phyloP scores from a whole-genome alignment of 2,329 filamentous ascomycete species.

The Hypocrella siamensis region DNA sequence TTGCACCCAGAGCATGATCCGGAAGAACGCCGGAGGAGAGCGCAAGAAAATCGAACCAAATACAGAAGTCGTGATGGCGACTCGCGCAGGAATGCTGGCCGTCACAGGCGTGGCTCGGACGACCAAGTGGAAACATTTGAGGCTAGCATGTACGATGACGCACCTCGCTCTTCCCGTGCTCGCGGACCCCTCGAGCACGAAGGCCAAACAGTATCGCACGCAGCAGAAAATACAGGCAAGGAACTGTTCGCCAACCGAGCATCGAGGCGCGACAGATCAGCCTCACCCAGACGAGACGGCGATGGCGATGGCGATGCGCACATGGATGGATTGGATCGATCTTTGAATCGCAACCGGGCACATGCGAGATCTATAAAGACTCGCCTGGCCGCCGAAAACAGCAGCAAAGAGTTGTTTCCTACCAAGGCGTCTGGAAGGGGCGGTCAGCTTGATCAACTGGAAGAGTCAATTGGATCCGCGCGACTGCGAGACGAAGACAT shows the following conservation, averaged over 20 bases:
- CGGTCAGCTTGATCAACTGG: conserved; percentile 21
- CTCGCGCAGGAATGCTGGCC: conserved; percentile 13
- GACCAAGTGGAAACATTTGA: conserved; percentile 46
- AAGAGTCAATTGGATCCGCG: conserved; percentile 21
- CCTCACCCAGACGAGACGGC: conserved; percentile 30
- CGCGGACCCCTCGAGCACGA: conserved; percentile 11
- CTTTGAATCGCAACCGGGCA: conserved; percentile 17
- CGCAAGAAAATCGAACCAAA: conserved; percentile 39
- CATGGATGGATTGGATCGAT: conserved; percentile 17
- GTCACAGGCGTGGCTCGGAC: conserved; percentile 23
- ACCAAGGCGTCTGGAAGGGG: conserved; percentile 13
- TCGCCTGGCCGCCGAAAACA: conserved; percentile 14
- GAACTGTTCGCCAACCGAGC: conserved; percentile 44
- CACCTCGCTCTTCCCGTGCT: conserved; percentile 16
- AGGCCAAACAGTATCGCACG: conserved; percentile 13
- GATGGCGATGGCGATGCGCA: conserved; percentile 25
- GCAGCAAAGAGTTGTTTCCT: conserved; percentile 24
- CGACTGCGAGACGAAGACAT: conserved; percentile 20
- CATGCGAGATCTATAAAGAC: conserved; percentile 18
- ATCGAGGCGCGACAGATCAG: conserved; percentile 29
- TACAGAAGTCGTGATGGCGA: conserved; percentile 43
- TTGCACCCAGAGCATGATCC: conserved; percentile 82
- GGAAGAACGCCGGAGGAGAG: conserved; percentile 49
- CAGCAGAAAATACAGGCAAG: conserved; percentile 30
- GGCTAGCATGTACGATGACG: conserved; percentile 73